A percentile compares a stretch with the other conserved stretches of the same genome.
phyloP scores from a whole-genome alignment of 768 basidiomycete species.

The Tricholoma bakamatsutake region DNA sequence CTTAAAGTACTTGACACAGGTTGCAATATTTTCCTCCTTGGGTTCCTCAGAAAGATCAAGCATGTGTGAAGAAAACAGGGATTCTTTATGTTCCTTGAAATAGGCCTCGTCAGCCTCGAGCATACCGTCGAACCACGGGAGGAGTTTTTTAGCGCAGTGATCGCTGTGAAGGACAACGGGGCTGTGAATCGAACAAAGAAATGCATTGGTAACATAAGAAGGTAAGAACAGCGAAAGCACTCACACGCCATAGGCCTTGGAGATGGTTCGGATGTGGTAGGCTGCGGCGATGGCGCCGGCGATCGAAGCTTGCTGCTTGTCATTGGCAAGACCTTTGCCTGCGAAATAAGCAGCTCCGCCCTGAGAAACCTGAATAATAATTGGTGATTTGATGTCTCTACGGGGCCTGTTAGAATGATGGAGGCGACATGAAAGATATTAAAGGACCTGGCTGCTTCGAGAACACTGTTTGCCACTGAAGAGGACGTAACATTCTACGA shows the following conservation, averaged over 20 bases:
- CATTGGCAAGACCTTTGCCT: slow-evolving; percentile 93
- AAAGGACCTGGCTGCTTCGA: slow-evolving; percentile 86
- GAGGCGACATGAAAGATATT: slow-evolving; percentile 3
- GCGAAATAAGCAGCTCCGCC: slow-evolving; percentile 95
- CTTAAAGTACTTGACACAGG: slow-evolving; percentile 90
- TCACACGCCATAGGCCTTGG: slow-evolving; percentile 89
- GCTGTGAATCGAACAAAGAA: slow-evolving; percentile 30
- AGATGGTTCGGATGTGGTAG: slow-evolving; percentile 81
- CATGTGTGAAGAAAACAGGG: slow-evolving; percentile 97
- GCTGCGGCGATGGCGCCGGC: slow-evolving; percentile 91
- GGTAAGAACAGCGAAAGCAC: slow-evolving; percentile 23
- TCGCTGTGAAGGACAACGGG: slow-evolving; percentile 98
- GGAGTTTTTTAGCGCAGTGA: slow-evolving; percentile 96
- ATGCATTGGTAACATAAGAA: slow-evolving; percentile 1
- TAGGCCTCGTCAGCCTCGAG: slow-evolving; percentile 92
- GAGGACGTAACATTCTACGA: slow-evolving; percentile 97
- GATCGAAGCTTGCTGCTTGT: slow-evolving; percentile 92
- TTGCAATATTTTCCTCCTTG: slow-evolving; percentile 92
- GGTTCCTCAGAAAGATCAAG: slow-evolving; percentile 92
- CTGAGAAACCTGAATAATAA: slow-evolving; percentile 97
- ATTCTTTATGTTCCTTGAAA: slow-evolving; percentile 81
- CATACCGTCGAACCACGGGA: slow-evolving; percentile 99
- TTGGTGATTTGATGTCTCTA: slow-evolving; percentile 93
- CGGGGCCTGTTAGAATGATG: slow-evolving; percentile 10
- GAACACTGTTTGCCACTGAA: slow-evolving; percentile 87